Evolutionary conservation across 1,139 yeast species (phyloP).

Genomic region (Taphrina pruni): DNA sequence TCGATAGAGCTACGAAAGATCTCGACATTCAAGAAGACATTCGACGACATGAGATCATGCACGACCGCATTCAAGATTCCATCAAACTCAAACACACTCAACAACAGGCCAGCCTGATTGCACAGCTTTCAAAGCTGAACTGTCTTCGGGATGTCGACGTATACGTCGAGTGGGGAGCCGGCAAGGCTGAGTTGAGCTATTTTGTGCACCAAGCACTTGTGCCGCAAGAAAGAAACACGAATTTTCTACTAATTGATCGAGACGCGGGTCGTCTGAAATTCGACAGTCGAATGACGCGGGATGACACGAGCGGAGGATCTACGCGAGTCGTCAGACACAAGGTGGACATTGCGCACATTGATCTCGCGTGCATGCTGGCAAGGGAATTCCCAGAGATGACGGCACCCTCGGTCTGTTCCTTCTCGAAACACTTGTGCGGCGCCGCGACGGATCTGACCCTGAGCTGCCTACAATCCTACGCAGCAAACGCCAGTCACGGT

Average conservation of each 20-base stretch:
- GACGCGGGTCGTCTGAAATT: slow-evolving; percentile 11
- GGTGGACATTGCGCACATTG: slow-evolving; percentile 20
- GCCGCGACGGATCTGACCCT: slow-evolving; percentile 22
- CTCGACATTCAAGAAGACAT: neutral
- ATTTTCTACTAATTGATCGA: slow-evolving; percentile 20
- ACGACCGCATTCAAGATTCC: slow-evolving; percentile 6
- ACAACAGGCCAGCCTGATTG: slow-evolving; percentile 32
- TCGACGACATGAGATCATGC: slow-evolving; percentile 7
- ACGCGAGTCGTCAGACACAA: neutral
- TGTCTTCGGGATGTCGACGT: neutral
- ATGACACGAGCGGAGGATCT: neutral
- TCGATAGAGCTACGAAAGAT: neutral
- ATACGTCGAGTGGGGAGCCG: slow-evolving; percentile 27
- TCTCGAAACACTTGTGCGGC: slow-evolving; percentile 32
- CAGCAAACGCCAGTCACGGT: neutral
- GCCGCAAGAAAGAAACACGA: neutral
- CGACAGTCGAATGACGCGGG: neutral
- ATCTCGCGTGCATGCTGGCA: neutral
- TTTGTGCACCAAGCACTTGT: slow-evolving; percentile 6
- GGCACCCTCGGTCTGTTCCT: slow-evolving; percentile 2
- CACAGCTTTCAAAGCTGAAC: neutral
- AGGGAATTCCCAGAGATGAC: slow-evolving; percentile 2
- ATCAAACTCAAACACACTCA: slow-evolving; percentile 16
- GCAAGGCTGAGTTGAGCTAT: slow-evolving; percentile 15
- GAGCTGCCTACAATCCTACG: slow-evolving; percentile 6